Percentiles rank a stretch among this genome's conserved stretches.
Conservation (phyloP, 768 basidiomycete genomes). For the Auricularia sp. region DNA sequence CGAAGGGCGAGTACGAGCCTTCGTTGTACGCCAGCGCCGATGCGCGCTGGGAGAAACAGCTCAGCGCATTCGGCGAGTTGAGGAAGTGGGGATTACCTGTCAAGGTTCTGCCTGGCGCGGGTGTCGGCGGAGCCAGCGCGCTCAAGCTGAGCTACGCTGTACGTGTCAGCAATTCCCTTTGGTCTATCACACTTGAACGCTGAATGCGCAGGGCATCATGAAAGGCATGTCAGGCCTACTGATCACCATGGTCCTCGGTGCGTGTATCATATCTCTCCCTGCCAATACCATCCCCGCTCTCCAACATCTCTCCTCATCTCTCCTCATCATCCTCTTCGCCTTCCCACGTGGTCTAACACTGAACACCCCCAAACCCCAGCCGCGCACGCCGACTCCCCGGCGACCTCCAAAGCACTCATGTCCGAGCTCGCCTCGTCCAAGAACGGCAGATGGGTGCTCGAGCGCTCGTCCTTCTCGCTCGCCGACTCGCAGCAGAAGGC, state of each 20-base stretch:
- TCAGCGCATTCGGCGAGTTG: slow-evolving; percentile 34
- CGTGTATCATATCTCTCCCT: background rate
- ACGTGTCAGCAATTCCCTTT: slow-evolving; percentile 12
- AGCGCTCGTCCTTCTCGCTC: background rate
- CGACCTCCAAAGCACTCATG: slow-evolving; percentile 48
- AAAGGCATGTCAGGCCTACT: slow-evolving; percentile 46
- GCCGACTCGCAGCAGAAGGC: background rate
- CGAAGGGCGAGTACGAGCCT: slow-evolving; percentile 35
- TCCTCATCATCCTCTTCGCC: too few relatives aligned
- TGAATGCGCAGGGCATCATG: slow-evolving; percentile 36
- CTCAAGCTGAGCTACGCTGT: slow-evolving; percentile 59
- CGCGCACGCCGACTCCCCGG: slow-evolving; percentile 47
- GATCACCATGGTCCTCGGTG: slow-evolving; percentile 49
- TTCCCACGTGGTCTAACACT: too few relatives aligned
- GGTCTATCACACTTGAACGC: background rate
- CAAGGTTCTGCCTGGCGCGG: slow-evolving; percentile 34
- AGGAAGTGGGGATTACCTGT: slow-evolving; percentile 20
- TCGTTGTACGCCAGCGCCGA: slow-evolving; percentile 45
- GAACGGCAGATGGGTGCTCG: slow-evolving; percentile 1
- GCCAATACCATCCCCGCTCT: slow-evolving; percentile 3
- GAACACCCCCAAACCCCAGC: slow-evolving; percentile 22
- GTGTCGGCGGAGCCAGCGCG: slow-evolving; percentile 49
- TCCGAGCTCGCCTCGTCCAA: slow-evolving; percentile 35
- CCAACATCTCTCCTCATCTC: too few relatives aligned
- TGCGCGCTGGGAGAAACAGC: slow-evolving; percentile 30